phyloP scores from a whole-genome alignment of 2,329 filamentous ascomycete genomes.

The Neurospora sp. region DNA sequence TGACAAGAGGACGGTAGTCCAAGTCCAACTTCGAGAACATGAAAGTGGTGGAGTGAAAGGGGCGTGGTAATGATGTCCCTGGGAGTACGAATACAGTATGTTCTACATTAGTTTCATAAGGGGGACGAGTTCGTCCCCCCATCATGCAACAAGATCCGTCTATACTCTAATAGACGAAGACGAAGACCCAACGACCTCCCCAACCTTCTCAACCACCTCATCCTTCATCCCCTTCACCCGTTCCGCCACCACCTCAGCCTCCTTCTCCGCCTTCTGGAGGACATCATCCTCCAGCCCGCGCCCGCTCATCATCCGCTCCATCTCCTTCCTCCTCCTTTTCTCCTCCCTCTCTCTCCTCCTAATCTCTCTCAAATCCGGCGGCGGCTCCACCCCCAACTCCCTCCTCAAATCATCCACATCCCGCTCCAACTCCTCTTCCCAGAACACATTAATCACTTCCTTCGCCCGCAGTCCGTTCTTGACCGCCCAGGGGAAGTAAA shows the following conservation, averaged over 20 bases:
- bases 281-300: neutral
- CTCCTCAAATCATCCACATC: constrained; percentile 66
- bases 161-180: neutral
- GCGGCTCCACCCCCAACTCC: constrained; percentile 75
- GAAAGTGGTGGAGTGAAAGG: neutral
- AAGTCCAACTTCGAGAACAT: neutral
- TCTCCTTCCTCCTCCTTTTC: constrained; percentile 51
- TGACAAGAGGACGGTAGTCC: neutral
- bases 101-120: neutral
- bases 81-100: neutral
- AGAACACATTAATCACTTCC: constrained; percentile 92
- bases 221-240: neutral
- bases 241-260: neutral
- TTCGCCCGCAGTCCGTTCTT: constrained; percentile 66
- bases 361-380: constrained; percentile 74
- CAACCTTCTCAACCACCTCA: neutral
- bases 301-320: neutral
- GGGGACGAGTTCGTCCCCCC: neutral
- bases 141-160: neutral
- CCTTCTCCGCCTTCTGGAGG: neutral
- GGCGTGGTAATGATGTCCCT: neutral
- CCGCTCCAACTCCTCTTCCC: constrained; percentile 86
- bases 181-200: neutral
- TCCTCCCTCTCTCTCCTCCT: constrained; percentile 60
- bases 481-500: constrained; percentile 86